Base-by-base conservation (phyloP, 2,329 filamentous ascomycete species). In the Cladosporium oxysporum region DNA sequence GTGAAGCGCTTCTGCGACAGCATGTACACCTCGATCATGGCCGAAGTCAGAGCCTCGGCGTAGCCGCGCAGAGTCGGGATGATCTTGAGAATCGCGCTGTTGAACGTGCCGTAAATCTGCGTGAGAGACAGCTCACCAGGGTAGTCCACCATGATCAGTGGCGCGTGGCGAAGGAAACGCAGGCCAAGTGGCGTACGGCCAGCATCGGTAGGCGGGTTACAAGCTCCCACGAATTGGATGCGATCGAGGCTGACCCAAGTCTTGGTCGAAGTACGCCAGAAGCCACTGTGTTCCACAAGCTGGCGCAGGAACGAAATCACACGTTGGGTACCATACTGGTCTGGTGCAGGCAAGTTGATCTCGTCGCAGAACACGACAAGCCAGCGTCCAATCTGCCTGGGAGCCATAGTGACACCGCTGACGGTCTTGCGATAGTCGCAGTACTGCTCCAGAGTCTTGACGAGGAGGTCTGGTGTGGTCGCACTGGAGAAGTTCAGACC, bases 91-190 rank as follows among this genome's bases (percentile, higher is more conserved):
- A 99, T 88, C 11, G 96, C 95, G 64, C 87, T 91, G 77, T 96
- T 99, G 86, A 99, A 99, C 0, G 96, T 98, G 72, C 96, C 95
- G 76, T 99, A 99, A 71, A 99, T 99, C 77, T 99, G 95, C 71
- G 90, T 90, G 44, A 99, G 86, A 3, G 96, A 99, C 52, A 93
- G 84, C 81, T 99, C 93, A 74, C 96, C 95, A 67, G 95, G 95
- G 75, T 99, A 99, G 76, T 99, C 95, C 50, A 99, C 96, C 96
- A 99, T 99, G 79, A 99, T 91, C 64, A 99, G 87, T n/a, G 95
- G 95, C 18, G 95, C 93, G 78, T 99, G 96, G 66, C 96, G 89
- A 70, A 99, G 85, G 87, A 99, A 99, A 72, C 95, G 87, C 59
- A 92, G 88, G 52, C 92, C 95, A 83, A 99, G 89, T 0, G 95